These are phyloP conservation scores for Udeniomyces megalosporus DNA, from an alignment of 768 basidiomycete species.

Conservation along the genomic window DNA sequence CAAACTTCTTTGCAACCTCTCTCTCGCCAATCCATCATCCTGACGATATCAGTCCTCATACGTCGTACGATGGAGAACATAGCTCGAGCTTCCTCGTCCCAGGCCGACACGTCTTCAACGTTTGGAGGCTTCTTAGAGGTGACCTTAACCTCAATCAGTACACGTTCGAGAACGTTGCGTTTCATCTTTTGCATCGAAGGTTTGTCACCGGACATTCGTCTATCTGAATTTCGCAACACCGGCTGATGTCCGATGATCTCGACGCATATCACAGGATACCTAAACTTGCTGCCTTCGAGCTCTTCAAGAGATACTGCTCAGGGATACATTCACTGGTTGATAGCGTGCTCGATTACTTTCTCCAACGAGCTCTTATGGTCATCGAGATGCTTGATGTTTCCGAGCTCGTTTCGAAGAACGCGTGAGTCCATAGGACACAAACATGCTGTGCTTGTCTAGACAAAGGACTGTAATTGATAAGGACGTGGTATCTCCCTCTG, in stretches of 20 bases:
- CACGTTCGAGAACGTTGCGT: conserved; percentile 76
- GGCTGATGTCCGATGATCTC: not conserved
- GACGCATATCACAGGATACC: conserved; percentile 42
- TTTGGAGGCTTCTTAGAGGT: conserved; percentile 80
- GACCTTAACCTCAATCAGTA: conserved; percentile 65
- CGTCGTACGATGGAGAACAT: conserved; percentile 29
- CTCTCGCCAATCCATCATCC: not conserved
- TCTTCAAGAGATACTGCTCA: conserved; percentile 56
- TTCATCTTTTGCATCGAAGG: conserved; percentile 63
- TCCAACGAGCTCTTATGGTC: conserved; percentile 47
- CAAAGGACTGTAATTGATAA: not conserved
- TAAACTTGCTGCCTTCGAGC: conserved; percentile 45
- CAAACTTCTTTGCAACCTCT: not conserved
- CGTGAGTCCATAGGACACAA: conserved; percentile 39
- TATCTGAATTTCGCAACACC: not conserved
- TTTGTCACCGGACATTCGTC: conserved; percentile 22
- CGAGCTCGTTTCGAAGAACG: conserved; percentile 73
- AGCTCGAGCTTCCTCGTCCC: conserved; percentile 66
- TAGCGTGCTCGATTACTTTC: conserved; percentile 47
- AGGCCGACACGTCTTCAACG: conserved; percentile 80
- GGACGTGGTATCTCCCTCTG: not conserved
- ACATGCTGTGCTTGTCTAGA: not conserved
- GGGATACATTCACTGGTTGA: conserved; percentile 40
- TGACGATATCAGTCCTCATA: not conserved
- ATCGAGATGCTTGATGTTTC: conserved; percentile 65